Base-by-base conservation (phyloP, 805 yeast genomes). In the Wickerhamiella sergipiensis region DNA sequence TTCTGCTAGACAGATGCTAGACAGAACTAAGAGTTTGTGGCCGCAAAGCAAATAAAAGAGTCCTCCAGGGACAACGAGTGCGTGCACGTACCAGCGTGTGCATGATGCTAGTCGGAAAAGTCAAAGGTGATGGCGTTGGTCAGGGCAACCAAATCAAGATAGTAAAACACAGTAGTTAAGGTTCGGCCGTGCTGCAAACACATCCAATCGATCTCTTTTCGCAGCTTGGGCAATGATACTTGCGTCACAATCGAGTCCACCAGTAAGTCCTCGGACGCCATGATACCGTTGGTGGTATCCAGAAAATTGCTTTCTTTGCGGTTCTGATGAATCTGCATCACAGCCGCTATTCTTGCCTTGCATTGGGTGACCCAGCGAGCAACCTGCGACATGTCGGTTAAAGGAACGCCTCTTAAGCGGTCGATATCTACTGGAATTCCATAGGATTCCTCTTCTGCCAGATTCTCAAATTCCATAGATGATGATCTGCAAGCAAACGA, bases 131-230 rank as follows among this genome's bases (percentile, higher is more conserved):
- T 24, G 36, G 31, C 31, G 21, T 46, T 44, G 13, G 45, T 47
- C 2, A 45, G 17, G 10, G 45, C 50, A 2, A 50, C 53, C 23
- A 50, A 26, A 13, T 50, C 50, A 1, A 50, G 46, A 46, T 47
- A 50, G 21, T 49, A 49, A 21, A 50, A 44, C n/a, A 50, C 49
- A 7, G 53, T 50, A 18, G 43, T 46, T 21, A 50, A 39, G 19
- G 48, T 47, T 19, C 46, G 45, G 21, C 53, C 53, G 15, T 44
- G 47, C 44, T 50, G 48, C n/a, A 49, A 45, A 21, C 48, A 22
- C 53, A 50, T 50, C 53, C 53, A 50, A 36, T 50, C 49, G 17
- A 50, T 33, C 42, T 50, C 50, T 9, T 29, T 43, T n/a, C 50
- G 31, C 24, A 50, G 31, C 43, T 43, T 48, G 33, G 43, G 45